These are phyloP conservation scores for Pyrenophora tritici-repentis DNA, from an alignment of 2,329 filamentous ascomycete species.

Conservation along the genomic window DNA sequence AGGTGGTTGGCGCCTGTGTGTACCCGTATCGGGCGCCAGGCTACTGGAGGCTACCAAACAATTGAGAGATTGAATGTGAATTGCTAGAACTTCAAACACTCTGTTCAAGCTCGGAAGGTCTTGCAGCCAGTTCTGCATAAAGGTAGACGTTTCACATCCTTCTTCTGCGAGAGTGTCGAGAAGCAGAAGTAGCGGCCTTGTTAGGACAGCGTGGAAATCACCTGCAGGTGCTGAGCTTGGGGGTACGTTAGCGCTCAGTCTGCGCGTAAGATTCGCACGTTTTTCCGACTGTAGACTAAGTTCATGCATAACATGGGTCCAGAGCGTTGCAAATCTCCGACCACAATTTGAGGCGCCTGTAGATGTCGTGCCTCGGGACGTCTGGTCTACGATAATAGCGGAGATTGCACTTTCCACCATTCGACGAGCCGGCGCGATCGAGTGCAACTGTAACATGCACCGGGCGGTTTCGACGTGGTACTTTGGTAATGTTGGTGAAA, in stretches of 20 bases:
- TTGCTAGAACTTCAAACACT: conserved; percentile 48
- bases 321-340: conserved; percentile 74
- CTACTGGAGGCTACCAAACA: conserved; percentile 30
- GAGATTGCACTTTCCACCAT: conserved; percentile 80
- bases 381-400: conserved; percentile 61
- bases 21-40: conserved; percentile 16
- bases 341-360: conserved; percentile 57
- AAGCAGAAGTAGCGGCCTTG: conserved; percentile 78
- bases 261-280: conserved; percentile 34
- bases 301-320: conserved; percentile 70
- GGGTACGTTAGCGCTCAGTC: conserved; percentile 36
- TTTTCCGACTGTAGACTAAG: conserved; percentile 44
- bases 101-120: conserved; percentile 59
- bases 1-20: conserved; percentile 1
- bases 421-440: conserved; percentile 68
- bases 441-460: conserved; percentile 84
- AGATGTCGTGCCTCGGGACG: background rate
- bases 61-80: conserved; percentile 39
- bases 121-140: conserved; percentile 80
- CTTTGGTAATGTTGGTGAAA: conserved; percentile 83
- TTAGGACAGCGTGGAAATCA: conserved; percentile 74
- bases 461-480: conserved; percentile 93
- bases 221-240: conserved; percentile 47
- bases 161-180: conserved; percentile 78
- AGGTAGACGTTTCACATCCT: conserved; percentile 73